These are phyloP conservation scores for Puccinia sorghi DNA, from an alignment of 1,284 basidiomycete species.

Conservation along the genomic window DNA sequence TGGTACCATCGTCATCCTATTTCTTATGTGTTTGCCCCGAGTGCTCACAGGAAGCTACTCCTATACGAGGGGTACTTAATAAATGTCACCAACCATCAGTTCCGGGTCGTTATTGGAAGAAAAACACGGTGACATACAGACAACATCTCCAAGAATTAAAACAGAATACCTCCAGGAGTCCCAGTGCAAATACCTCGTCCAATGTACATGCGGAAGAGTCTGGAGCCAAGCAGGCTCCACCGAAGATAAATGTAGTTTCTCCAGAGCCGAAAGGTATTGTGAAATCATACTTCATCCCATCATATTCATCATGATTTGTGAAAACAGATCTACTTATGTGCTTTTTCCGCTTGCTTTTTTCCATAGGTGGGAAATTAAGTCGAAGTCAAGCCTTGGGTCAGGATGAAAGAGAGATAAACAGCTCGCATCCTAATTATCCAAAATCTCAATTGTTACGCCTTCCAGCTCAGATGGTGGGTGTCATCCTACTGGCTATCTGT, in stretches of 20 bases:
- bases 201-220: background rate
- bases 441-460: background rate
- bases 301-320: no score
- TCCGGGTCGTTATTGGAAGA: slow-evolving; percentile 10
- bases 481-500: background rate
- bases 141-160: slow-evolving; percentile 6
- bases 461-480: background rate
- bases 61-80: background rate
- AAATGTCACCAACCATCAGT: background rate
- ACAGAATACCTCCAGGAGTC: background rate
- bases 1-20: background rate
- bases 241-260: no score
- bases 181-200: background rate
- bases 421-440: no score
- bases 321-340: no score
- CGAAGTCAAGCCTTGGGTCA: no score
- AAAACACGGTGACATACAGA: slow-evolving; percentile 5
- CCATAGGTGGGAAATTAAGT: no score
- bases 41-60: background rate
- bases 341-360: no score
- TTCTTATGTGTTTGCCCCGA: background rate
- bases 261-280: no score
- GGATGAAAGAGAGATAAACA: no score
- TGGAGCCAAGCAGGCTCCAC: background rate
- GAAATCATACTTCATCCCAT: no score